Conservation (phyloP, 176 grass and related monocot species). For the Oryza meyeriana region DNA sequence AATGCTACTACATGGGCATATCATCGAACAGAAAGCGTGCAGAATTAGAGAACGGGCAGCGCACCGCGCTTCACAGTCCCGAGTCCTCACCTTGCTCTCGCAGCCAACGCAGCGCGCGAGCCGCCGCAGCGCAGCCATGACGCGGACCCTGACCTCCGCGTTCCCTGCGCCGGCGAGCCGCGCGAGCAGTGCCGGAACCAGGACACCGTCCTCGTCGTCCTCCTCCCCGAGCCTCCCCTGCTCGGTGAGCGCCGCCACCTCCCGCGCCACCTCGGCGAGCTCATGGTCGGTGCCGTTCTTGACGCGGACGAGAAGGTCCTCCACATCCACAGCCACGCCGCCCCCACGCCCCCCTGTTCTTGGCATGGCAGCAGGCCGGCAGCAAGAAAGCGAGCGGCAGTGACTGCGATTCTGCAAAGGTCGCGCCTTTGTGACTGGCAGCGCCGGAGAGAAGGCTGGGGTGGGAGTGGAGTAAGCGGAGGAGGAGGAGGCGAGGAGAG, state of each 20-base stretch:
- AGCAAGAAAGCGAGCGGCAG: neutral
- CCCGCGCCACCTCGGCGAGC: slow-evolving; percentile 34
- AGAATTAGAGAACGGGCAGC: neutral
- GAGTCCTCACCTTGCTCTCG: slow-evolving; percentile 59
- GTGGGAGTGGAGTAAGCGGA: neutral
- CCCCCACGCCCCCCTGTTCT: neutral
- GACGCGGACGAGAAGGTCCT: slow-evolving; percentile 61
- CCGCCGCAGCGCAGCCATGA: slow-evolving; percentile 51
- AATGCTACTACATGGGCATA: neutral
- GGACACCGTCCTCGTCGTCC: slow-evolving; percentile 52
- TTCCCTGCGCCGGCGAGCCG: slow-evolving; percentile 35
- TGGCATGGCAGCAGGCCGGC: slow-evolving; percentile 33
- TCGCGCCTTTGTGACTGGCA: neutral
- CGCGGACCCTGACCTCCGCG: slow-evolving; percentile 44
- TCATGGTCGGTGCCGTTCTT: slow-evolving; percentile 46
- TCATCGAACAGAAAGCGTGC: neutral
- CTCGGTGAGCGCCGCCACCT: slow-evolving; percentile 32
- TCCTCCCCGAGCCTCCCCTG: slow-evolving; percentile 46
- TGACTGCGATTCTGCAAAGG: neutral
- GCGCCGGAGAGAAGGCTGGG: neutral
- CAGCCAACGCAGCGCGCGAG: slow-evolving; percentile 32
- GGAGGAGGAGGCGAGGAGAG: neutral
- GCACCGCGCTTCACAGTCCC: neutral
- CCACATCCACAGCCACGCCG: slow-evolving; percentile 36
- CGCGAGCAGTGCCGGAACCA: slow-evolving; percentile 46